Conservation (phyloP, 768 basidiomycete genomes). For the Hydnomerulius pinastri region DNA sequence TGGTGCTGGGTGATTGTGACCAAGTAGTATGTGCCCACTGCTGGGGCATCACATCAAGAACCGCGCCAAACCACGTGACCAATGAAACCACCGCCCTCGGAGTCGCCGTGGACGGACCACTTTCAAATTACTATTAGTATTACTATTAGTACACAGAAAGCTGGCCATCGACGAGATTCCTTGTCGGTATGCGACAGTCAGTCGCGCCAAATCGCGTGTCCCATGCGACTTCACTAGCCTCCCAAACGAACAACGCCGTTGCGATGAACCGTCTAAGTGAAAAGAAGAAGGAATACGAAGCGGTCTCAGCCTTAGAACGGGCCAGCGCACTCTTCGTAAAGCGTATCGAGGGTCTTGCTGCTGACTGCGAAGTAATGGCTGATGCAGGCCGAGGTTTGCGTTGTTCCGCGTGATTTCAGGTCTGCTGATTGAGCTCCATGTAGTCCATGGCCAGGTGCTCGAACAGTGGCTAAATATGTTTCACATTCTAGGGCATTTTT, state of each 20-base stretch:
- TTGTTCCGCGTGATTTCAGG: neutral
- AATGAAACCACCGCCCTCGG: too few relatives aligned
- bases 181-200: slow-evolving; percentile 53
- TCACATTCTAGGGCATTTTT: slow-evolving; percentile 65
- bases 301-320: slow-evolving; percentile 69
- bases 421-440: slow-evolving; percentile 1
- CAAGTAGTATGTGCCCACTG: neutral
- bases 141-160: too few relatives aligned
- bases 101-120: too few relatives aligned
- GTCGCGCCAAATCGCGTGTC: slow-evolving; percentile 52
- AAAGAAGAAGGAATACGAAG: slow-evolving; percentile 82
- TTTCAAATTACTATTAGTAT: too few relatives aligned
- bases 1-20: neutral
- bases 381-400: slow-evolving; percentile 67
- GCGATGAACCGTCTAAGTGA: slow-evolving; percentile 60
- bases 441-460: slow-evolving; percentile 76
- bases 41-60: neutral
- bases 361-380: slow-evolving; percentile 78
- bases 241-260: slow-evolving; percentile 47
- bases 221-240: slow-evolving; percentile 39
- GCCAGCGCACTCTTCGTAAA: slow-evolving; percentile 64
- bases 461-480: slow-evolving; percentile 87
- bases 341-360: slow-evolving; percentile 66
- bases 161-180: neutral
- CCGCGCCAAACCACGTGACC: too few relatives aligned